Base-by-base conservation (phyloP, 2,329 filamentous ascomycete genomes). In the Xylaria hypoxylon region DNA sequence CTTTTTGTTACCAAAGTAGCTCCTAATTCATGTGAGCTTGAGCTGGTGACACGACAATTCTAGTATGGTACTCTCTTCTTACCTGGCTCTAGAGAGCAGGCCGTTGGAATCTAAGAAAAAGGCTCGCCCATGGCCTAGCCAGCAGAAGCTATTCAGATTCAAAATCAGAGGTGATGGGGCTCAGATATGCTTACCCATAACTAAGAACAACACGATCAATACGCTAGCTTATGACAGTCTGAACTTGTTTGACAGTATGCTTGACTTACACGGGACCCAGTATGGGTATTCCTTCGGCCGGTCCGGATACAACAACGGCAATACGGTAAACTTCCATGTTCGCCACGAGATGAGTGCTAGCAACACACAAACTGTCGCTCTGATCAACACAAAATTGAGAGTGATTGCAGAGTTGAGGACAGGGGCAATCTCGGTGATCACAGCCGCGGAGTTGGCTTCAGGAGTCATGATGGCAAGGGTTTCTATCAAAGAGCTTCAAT, bases 101-200 rank as follows among this genome's bases (percentile, higher is more conserved):
- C 52, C 65, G 44, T 73, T 70, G 3, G 71, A 72, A 62, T 72
- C 60, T 2, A 19, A n/a, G 55, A 74, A 74, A 56, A 74, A 75
- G 3, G 69, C 57, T 1, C 17, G 22, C 8, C 65, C 69, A 62
- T 75, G 71, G 22, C 69, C 72, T 74, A 65, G 2, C 50, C 17
- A n/a, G 33, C 33, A 35, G 26, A 11, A 42, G 7, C 15, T 48
- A 35, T 45, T 61, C n/a, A 40, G 31, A n/a, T 59, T 22, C n/a
- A 15, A 45, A 35, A 28, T 22, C 24, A 19, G 6, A 26, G 5
- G 13, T n/a, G 17, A 28, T 13, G 22, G 10, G 40, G 15, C 5
- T 7, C n/a, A 35, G 38, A n/a, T 50, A 26, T 38, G 40, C 56
- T 15, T n/a, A 62, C 57, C 57, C 19, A 65, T 38, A 19, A 61